These are phyloP conservation scores for Hemileccinum rubropunctum DNA, from an alignment of 768 basidiomycete genomes.

Conservation along the genomic window DNA sequence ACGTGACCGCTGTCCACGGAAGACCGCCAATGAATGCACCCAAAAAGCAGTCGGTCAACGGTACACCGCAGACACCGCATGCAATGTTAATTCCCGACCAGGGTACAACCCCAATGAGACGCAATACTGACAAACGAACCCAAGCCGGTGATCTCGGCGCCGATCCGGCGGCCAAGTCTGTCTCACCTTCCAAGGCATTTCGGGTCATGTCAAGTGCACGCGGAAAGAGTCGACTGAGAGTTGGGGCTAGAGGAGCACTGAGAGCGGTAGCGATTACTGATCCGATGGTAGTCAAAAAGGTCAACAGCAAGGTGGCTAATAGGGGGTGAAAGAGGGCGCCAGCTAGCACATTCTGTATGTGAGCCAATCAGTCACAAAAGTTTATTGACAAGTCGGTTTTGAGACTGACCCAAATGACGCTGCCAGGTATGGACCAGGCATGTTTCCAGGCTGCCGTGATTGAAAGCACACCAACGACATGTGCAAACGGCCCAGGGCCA, in stretches of 20 bases:
- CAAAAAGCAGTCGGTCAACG: conserved; percentile 68
- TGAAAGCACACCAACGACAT: conserved; percentile 80
- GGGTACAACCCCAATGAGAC: conserved; percentile 90
- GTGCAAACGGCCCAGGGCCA: conserved; percentile 58
- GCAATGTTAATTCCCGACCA: conserved; percentile 98
- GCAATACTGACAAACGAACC: conserved; percentile 84
- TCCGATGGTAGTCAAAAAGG: conserved; percentile 82
- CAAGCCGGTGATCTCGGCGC: conserved; percentile 49
- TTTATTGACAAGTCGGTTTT: background rate
- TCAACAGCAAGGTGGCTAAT: conserved; percentile 77
- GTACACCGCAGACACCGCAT: conserved; percentile 87
- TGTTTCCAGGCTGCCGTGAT: conserved; percentile 93
- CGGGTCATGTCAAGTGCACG: conserved; percentile 84
- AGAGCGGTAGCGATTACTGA: conserved; percentile 80
- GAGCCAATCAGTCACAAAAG: conserved; percentile 17
- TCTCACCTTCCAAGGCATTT: conserved; percentile 69
- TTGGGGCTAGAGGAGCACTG: conserved; percentile 79
- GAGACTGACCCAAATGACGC: conserved; percentile 78
- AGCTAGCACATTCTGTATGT: conserved; percentile 78
- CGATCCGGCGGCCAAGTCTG: conserved; percentile 40
- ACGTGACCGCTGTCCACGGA: conserved; percentile 91
- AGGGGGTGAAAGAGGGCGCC: conserved; percentile 84
- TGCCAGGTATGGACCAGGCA: conserved; percentile 95
- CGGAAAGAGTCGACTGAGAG: conserved; percentile 79
- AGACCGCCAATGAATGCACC: conserved; percentile 82